Percentiles rank a stretch among this genome's conserved stretches.
Conservation (phyloP, 2,329 filamentous ascomycete species). For the Trichoderma hamatum region DNA sequence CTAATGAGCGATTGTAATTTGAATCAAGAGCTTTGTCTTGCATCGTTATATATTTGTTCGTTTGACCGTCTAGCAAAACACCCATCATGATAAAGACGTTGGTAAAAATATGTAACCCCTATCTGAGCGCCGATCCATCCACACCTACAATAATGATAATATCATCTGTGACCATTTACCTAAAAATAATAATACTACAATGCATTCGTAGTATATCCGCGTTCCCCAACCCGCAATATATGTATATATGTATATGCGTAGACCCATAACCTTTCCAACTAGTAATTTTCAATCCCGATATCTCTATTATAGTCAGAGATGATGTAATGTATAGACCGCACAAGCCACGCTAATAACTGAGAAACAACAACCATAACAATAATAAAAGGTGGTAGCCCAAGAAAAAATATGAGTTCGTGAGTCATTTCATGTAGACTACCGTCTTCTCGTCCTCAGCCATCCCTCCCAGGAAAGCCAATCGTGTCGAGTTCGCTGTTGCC, state of each 20-base stretch:
- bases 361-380: background rate
- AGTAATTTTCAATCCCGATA: background rate
- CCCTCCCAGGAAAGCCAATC: conserved; percentile 33
- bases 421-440: conserved; percentile 27
- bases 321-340: background rate
- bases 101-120: background rate
- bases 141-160: background rate
- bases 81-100: background rate
- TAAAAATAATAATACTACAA: background rate
- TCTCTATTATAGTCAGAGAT: background rate
- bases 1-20: background rate
- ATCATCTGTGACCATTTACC: background rate
- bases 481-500: conserved; percentile 6
- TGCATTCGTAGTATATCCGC: background rate
- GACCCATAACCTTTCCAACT: background rate
- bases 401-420: background rate
- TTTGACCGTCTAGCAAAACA: background rate
- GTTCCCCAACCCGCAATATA: background rate
- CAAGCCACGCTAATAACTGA: background rate
- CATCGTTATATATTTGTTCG: background rate
- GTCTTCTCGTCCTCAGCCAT: conserved; percentile 34
- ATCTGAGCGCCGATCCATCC: background rate
- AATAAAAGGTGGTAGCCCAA: background rate
- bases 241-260: conserved; percentile 3
- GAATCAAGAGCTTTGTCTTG: background rate